A percentile compares a stretch with the other conserved stretches of the same genome.
phyloP scores from a whole-genome alignment of 2,329 filamentous ascomycete species.

The Cladosporium colombiae region DNA sequence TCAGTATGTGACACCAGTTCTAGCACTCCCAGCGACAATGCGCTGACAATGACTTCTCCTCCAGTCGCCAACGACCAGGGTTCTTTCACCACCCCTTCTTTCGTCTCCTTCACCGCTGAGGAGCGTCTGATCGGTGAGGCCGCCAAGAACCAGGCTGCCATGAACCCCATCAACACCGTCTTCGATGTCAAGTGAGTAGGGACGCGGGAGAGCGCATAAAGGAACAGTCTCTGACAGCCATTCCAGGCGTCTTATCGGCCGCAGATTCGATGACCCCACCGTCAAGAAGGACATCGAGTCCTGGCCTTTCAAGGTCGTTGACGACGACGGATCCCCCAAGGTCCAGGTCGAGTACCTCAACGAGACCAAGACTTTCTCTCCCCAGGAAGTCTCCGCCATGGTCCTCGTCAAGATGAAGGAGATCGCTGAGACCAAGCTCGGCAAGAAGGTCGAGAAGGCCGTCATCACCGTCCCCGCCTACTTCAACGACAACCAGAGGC shows the following conservation, averaged over 20 bases:
- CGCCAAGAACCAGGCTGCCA: constrained; percentile 99
- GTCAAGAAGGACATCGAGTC: constrained; percentile 99
- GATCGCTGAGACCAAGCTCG: constrained; percentile 96
- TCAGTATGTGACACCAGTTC: constrained; percentile 64
- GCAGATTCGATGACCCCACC: constrained; percentile 89
- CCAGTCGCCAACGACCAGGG: constrained; percentile 96
- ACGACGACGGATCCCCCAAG: constrained; percentile 83
- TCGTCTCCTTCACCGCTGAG: constrained; percentile 98
- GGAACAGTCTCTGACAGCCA: constrained; percentile 35
- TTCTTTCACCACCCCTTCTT: constrained; percentile 97
- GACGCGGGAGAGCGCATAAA: constrained; percentile 1
- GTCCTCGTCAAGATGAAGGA: constrained; percentile 99
- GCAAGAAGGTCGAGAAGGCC: constrained; percentile 98
- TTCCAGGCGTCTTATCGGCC: constrained; percentile 89
- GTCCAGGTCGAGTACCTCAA: constrained; percentile 95
- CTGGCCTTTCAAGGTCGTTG: constrained; percentile 98
- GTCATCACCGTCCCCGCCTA: constrained; percentile 99
- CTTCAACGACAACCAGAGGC: constrained; percentile 99
- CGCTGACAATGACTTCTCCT: constrained; percentile 20
- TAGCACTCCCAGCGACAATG: neutral
- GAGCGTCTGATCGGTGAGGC: constrained; percentile 99
- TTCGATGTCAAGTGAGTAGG: constrained; percentile 82
- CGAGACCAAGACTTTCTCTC: constrained; percentile 93
- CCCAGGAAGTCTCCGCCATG: constrained; percentile 99
- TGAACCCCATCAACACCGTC: constrained; percentile 98